Percentiles rank a stretch among this genome's conserved stretches.
Evolutionary conservation across 2,329 filamentous ascomycete genomes (phyloP).

Genomic region (Magnaporthiopsis poae): DNA sequence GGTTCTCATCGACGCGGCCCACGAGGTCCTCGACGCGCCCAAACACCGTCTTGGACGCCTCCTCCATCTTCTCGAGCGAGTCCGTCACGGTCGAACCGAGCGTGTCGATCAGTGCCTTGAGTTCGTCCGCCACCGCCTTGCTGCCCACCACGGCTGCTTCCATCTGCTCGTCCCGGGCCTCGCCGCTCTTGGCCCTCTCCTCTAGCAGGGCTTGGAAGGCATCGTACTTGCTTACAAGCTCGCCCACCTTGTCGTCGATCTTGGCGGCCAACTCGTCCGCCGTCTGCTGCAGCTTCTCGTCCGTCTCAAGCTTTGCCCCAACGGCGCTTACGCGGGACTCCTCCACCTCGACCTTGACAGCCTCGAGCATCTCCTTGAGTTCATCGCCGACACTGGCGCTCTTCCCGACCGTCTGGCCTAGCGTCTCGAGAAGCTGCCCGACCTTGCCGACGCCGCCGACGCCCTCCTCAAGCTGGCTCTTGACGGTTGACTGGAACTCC

Average conservation of each 20-base stretch:
- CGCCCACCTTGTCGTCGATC: constrained; percentile 58
- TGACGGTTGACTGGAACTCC: constrained; percentile 67
- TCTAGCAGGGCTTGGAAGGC: constrained; percentile 68
- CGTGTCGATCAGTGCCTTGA: constrained; percentile 76
- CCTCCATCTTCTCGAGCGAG: constrained; percentile 74
- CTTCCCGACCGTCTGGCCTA: constrained; percentile 52
- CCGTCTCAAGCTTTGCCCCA: constrained; percentile 69
- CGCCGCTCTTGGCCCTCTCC: constrained; percentile 61
- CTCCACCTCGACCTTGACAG: constrained; percentile 78
- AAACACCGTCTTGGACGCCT: constrained; percentile 80
- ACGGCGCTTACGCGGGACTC: constrained; percentile 72
- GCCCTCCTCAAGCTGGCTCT: constrained; percentile 67
- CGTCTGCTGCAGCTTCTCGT: constrained; percentile 61
- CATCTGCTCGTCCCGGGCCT: constrained; percentile 63
- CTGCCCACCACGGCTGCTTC: constrained; percentile 65
- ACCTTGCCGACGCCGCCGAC: constrained; percentile 62
- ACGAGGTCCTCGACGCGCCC: constrained; percentile 71
- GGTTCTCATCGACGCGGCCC: constrained; percentile 63
- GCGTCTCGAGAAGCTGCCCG: constrained; percentile 56
- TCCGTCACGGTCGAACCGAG: constrained; percentile 73
- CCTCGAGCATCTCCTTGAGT: constrained; percentile 61
- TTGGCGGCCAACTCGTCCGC: constrained; percentile 44
- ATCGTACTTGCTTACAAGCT: constrained; percentile 79
- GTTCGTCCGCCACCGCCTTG: constrained; percentile 74
- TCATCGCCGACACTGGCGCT: constrained; percentile 51